These are phyloP conservation scores for Macadamia tetraphylla DNA, from an alignment of 164 flowering plant genomes.

Conservation along the genomic window DNA sequence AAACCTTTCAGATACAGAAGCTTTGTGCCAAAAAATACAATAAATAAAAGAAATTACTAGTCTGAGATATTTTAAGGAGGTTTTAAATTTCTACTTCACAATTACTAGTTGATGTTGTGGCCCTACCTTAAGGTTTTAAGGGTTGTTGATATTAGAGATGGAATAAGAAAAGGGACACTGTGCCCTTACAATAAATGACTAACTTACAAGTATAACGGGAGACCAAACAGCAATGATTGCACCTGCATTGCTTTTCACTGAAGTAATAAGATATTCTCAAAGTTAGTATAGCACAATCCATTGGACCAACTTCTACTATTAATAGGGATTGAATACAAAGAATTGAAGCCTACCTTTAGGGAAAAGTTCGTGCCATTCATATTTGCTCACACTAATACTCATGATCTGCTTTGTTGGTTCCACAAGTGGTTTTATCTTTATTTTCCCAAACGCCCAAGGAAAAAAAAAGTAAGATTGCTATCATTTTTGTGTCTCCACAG, in stretches of 20 bases:
- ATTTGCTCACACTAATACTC: slow-evolving; percentile 50
- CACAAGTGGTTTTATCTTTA: slow-evolving; percentile 89
- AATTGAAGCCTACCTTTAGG: slow-evolving; percentile 57
- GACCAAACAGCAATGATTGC: slow-evolving; percentile 93
- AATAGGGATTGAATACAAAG: not conserved
- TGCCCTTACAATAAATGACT: slow-evolving; percentile 1
- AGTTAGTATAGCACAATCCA: not conserved
- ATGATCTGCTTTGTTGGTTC: slow-evolving; percentile 78
- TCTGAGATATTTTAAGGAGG: not conserved
- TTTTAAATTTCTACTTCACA: not conserved
- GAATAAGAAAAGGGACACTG: not conserved
- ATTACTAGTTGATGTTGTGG: not conserved
- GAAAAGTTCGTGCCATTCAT: slow-evolving; percentile 90
- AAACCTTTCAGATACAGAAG: slow-evolving; percentile 2
- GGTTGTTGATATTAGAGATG: not conserved
- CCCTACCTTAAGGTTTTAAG: not conserved
- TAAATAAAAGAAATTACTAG: not conserved
- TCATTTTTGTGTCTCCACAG: not conserved
- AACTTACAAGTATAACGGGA: slow-evolving; percentile 85
- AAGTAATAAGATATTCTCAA: slow-evolving; percentile 13
- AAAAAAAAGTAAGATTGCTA: not conserved
- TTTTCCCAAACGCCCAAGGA: not conserved
- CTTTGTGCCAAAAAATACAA: not conserved
- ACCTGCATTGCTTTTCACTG: slow-evolving; percentile 85
- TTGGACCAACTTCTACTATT: not conserved